Percentiles rank a stretch among this genome's conserved stretches.
Conservation (phyloP, 2,329 filamentous ascomycete genomes). For the Sporothrix schenckii region DNA sequence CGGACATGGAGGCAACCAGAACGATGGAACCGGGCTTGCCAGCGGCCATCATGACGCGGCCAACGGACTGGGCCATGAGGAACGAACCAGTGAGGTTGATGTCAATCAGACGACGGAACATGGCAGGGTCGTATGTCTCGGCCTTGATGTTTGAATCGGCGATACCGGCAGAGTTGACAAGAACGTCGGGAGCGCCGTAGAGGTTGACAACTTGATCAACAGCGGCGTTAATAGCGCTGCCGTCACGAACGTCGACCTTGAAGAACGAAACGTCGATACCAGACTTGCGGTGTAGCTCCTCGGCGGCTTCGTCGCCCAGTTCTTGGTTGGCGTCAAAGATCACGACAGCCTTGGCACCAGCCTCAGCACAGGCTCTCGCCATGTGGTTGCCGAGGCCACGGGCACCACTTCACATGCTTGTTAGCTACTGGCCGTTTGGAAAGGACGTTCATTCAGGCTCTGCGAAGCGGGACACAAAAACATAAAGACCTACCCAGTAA, state of each 20-base stretch:
- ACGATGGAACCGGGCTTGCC: constrained; percentile 73
- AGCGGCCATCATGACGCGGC: constrained; percentile 71
- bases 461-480: too few species aligned
- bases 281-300: constrained; percentile 71
- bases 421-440: constrained; percentile 38
- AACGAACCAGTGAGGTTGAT: constrained; percentile 83
- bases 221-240: constrained; percentile 68
- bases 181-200: constrained; percentile 70
- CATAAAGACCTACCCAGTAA: constrained; percentile 63
- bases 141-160: constrained; percentile 84
- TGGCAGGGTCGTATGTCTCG: constrained; percentile 73
- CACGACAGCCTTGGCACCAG: constrained; percentile 71
- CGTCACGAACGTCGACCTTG: constrained; percentile 77
- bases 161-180: constrained; percentile 81
- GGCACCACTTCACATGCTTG: constrained; percentile 60
- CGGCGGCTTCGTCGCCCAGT: constrained; percentile 69
- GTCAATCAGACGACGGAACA: constrained; percentile 77
- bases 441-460: neutral
- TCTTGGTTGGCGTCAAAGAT: constrained; percentile 79
- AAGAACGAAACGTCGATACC: constrained; percentile 74
- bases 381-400: constrained; percentile 79
- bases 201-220: constrained; percentile 67
- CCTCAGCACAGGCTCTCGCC: constrained; percentile 75
- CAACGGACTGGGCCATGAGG: constrained; percentile 73
- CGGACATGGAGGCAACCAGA: constrained; percentile 79